Conservation (phyloP, 1,139 yeast genomes). For the Eremothecium cymbalariae region DNA sequence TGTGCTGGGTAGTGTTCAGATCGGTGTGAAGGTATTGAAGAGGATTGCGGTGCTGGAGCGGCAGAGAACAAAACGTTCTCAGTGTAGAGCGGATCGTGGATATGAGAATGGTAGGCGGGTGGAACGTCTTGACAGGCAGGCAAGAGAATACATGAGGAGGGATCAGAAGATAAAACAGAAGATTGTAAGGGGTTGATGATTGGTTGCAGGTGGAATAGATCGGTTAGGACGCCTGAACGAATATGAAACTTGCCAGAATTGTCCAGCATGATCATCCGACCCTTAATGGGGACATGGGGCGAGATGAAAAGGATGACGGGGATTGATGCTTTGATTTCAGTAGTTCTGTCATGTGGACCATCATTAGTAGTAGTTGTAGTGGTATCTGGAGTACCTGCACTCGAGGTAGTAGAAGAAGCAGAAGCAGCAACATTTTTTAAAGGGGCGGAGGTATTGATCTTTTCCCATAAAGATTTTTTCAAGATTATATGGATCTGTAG, state of each 20-base stretch:
- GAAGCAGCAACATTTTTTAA: no score
- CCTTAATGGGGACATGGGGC: slow-evolving; percentile 46
- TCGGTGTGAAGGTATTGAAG: neutral
- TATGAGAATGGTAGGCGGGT: slow-evolving; percentile 13
- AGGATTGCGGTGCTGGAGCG: neutral
- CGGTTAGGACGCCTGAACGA: slow-evolving; percentile 30
- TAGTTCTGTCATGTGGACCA: slow-evolving; percentile 10
- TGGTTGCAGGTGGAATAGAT: slow-evolving; percentile 17
- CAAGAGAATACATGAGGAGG: no score
- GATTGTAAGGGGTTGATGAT: no score
- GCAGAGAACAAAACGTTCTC: slow-evolving; percentile 1
- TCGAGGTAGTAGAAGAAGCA: no score
- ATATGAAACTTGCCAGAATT: slow-evolving; percentile 43
- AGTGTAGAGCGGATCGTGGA: slow-evolving; percentile 8
- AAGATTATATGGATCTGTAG: slow-evolving; percentile 20
- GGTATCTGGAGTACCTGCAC: slow-evolving; percentile 7
- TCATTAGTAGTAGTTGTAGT: no score
- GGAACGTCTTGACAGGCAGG: no score
- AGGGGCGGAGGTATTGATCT: no score
- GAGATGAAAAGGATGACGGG: slow-evolving; percentile 54
- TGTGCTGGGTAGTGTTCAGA: slow-evolving; percentile 1
- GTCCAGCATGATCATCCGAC: slow-evolving; percentile 46
- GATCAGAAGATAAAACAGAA: no score
- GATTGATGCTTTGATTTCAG: slow-evolving; percentile 42
- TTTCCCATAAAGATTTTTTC: slow-evolving; percentile 10